Percentiles rank a stretch among this genome's conserved stretches.
Conservation (phyloP, 495 filamentous ascomycete species). For the Cercophora scortea region DNA sequence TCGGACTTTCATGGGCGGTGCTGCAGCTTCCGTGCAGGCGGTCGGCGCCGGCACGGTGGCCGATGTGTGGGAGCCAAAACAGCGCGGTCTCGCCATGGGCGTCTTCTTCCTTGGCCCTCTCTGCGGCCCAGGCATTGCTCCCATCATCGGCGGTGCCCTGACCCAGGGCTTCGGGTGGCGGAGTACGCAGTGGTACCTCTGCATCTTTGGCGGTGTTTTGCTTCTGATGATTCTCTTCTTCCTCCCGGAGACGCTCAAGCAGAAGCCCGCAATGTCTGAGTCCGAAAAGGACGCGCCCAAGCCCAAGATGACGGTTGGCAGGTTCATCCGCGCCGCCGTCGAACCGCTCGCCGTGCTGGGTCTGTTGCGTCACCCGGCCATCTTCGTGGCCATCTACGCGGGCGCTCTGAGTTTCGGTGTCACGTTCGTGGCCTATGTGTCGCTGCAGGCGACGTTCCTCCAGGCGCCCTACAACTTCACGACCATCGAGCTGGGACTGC, state of each 20-base stretch:
- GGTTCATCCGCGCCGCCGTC: background rate
- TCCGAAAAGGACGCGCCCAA: constrained; percentile 49
- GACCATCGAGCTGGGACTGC: constrained; percentile 65
- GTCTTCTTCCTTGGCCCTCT: constrained; percentile 88
- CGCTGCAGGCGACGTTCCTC: constrained; percentile 69
- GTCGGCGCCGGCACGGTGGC: constrained; percentile 81
- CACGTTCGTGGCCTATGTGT: constrained; percentile 83
- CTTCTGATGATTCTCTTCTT: constrained; percentile 56
- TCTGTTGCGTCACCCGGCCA: constrained; percentile 49
- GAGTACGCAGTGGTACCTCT: constrained; percentile 80
- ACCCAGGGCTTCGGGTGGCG: constrained; percentile 69
- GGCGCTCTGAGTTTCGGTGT: constrained; percentile 74
- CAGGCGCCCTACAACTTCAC: constrained; percentile 64
- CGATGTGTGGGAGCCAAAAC: constrained; percentile 77
- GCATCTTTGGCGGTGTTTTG: constrained; percentile 62
- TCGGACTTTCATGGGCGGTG: constrained; percentile 74
- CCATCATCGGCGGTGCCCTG: constrained; percentile 79
- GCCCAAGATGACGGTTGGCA: constrained; percentile 42
- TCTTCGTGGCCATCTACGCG: constrained; percentile 73
- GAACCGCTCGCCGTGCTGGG: constrained; percentile 24
- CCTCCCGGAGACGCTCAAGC: constrained; percentile 60
- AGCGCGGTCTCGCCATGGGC: constrained; percentile 84
- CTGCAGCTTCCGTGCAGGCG: constrained; percentile 61
- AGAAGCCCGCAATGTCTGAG: constrained; percentile 41
- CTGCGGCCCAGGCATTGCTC: constrained; percentile 73